Evolutionary conservation across 345 rosid genomes (phyloP), one percentile per base, ranked within the genome.

Genomic region (Excoecaria cochinchinensis): DNA sequence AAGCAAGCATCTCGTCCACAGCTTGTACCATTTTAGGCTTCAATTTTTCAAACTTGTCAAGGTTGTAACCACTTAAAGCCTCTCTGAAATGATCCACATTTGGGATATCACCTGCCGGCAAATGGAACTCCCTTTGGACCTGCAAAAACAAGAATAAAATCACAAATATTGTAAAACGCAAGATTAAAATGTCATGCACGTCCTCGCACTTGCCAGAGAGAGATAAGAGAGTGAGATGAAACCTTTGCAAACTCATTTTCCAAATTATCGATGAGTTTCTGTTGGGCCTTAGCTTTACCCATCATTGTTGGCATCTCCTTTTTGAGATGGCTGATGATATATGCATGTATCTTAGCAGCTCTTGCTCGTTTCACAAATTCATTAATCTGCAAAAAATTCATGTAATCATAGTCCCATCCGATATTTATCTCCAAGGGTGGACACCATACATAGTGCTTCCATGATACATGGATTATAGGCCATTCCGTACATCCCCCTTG

Each of bases 351-450:
- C 88, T 89, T 90, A 24, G 94, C 98, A 69, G 99, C 98, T 85
- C 98, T 86, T 42, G 98, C 98, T 61, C 99, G 90, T 77, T 93
- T 95, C 77, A 91, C 97, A 80, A 95, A 95, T 81, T 95, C 99
- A 16, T 93, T 95, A 57, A 95, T 93, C 99, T 93, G 80, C 70
- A 19, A 70, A 21, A 63, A 76, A 64, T 40, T 74, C 69, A 48
- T 50, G 60, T 55, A 47, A 59, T 75, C 19, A 74, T 24, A 67
- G 22, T 31, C 8, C 38, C 42, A 40, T 69, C 53, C 22, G 47
- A 68, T 58, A 53, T 31, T 19, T 4, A n/a, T 71, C 69, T 44
- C 25, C 19, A 61, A 46, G 42, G 31, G 31, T 31, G 31, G 31
- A 31, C 31, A 31, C 1, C 31, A 31, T 31, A 31, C 31, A 31